Percentiles rank a stretch among this genome's conserved stretches.
Conservation (phyloP, 306 rosid genomes). For the Prosopis cineraria region DNA sequence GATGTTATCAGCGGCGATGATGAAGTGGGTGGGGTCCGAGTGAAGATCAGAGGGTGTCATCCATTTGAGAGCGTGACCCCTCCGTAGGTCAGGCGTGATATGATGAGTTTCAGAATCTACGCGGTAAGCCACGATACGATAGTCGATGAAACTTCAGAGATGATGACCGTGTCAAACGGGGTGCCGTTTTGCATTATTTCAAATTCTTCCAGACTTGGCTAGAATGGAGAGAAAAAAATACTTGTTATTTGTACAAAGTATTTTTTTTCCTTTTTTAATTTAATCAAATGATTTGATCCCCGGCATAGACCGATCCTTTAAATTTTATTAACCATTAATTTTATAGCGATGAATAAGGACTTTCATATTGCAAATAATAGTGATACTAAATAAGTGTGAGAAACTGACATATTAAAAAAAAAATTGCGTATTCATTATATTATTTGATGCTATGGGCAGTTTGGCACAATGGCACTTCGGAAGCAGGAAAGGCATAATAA, state of each 20-base stretch:
- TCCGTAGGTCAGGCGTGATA: background rate
- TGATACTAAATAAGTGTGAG: background rate
- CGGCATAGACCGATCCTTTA: background rate
- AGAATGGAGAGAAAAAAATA: background rate
- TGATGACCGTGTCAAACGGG: background rate
- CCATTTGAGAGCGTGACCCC: slow-evolving; percentile 65
- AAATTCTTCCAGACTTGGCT: background rate
- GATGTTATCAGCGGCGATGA: slow-evolving; percentile 40
- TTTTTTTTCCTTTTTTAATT: too few relatives aligned
- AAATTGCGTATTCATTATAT: too few relatives aligned
- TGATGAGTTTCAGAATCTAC: background rate
- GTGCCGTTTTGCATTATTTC: background rate
- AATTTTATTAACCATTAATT: too few relatives aligned
- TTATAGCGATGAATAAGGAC: background rate
- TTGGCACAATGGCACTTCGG: too few relatives aligned
- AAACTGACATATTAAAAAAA: too few relatives aligned
- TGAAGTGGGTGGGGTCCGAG: background rate
- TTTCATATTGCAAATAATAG: too few relatives aligned
- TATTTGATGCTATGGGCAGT: too few relatives aligned
- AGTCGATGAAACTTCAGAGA: background rate
- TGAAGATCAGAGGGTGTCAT: slow-evolving; percentile 53
- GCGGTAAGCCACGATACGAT: background rate
- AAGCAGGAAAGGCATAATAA: too few relatives aligned
- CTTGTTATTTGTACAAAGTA: background rate
- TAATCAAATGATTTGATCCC: background rate